These are phyloP conservation scores for Petrea volubilis DNA, from an alignment of 257 asterid genomes.

Conservation along the genomic window DNA sequence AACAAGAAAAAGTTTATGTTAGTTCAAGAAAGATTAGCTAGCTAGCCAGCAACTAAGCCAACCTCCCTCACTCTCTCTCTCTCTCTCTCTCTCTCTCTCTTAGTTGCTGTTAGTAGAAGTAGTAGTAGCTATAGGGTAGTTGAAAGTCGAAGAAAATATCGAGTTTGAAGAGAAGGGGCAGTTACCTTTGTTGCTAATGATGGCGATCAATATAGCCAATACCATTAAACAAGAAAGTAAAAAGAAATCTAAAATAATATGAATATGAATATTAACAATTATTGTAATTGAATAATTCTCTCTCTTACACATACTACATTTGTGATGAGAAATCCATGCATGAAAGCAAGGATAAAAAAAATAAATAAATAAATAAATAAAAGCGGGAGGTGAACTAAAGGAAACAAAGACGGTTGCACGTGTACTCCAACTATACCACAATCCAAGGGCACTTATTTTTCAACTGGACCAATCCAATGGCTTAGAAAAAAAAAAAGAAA, in stretches of 20 bases:
- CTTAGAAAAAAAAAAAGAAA: not conserved
- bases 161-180: slow-evolving; percentile 29
- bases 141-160: slow-evolving; percentile 42
- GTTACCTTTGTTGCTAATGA: slow-evolving; percentile 36
- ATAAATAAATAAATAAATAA: too few relatives aligned
- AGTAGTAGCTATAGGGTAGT: slow-evolving; percentile 38
- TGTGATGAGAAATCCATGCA: slow-evolving; percentile 32
- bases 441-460: slow-evolving; percentile 14
- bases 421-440: slow-evolving; percentile 24
- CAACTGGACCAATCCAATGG: slow-evolving; percentile 20
- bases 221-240: slow-evolving; percentile 13
- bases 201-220: slow-evolving; percentile 22
- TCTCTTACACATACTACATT: not conserved
- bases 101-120: slow-evolving; percentile 21
- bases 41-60: slow-evolving; percentile 26
- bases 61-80: slow-evolving; percentile 9
- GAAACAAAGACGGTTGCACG: slow-evolving; percentile 11
- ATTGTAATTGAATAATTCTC: too few relatives aligned
- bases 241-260: not conserved
- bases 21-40: slow-evolving; percentile 26
- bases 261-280: not conserved
- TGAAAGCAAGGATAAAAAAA: slow-evolving; percentile 15
- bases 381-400: slow-evolving; percentile 18
- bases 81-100: slow-evolving; percentile 4
- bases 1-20: slow-evolving; percentile 28